Percentiles rank a stretch among this genome's conserved stretches.
Evolutionary conservation across 495 filamentous ascomycete species (phyloP).

Genomic region (Clohesyomyces aquaticus): DNA sequence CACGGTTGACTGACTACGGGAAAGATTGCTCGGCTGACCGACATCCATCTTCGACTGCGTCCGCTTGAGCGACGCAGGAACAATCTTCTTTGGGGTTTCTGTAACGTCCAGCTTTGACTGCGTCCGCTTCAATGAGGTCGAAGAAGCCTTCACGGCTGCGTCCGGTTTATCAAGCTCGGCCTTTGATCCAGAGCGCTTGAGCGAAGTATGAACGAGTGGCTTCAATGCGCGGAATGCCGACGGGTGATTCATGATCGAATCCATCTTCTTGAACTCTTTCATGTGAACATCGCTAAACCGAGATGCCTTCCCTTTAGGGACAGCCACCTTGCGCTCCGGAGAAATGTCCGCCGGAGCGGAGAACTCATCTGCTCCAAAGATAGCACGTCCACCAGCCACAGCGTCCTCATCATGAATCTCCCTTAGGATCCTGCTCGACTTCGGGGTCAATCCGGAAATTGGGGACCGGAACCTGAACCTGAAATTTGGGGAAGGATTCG

Average conservation of each 20-base stretch:
- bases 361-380: slow-evolving; percentile 30
- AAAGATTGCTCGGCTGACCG: slow-evolving; percentile 46
- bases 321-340: slow-evolving; percentile 69
- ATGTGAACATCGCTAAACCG: slow-evolving; percentile 83
- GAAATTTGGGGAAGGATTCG: slow-evolving; percentile 62
- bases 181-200: slow-evolving; percentile 78
- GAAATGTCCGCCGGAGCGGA: slow-evolving; percentile 42
- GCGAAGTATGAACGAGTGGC: slow-evolving; percentile 56
- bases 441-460: slow-evolving; percentile 63
- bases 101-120: slow-evolving; percentile 48
- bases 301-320: slow-evolving; percentile 72
- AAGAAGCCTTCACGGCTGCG: slow-evolving; percentile 3
- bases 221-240: slow-evolving; percentile 73
- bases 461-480: slow-evolving; percentile 71
- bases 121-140: slow-evolving; percentile 32
- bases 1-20: slow-evolving; percentile 42
- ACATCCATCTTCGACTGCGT: slow-evolving; percentile 48
- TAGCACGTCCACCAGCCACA: slow-evolving; percentile 45
- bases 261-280: slow-evolving; percentile 93
- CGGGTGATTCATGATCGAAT: slow-evolving; percentile 84
- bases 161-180: slow-evolving; percentile 67
- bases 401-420: slow-evolving; percentile 55
- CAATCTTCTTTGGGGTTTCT: slow-evolving; percentile 45
- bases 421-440: slow-evolving; percentile 78
- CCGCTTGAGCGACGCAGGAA: slow-evolving; percentile 27